Evolutionary conservation across 2,329 filamentous ascomycete species (phyloP), one percentile per base, ranked within the genome.

Genomic region (Aspergillus brasiliensis): DNA sequence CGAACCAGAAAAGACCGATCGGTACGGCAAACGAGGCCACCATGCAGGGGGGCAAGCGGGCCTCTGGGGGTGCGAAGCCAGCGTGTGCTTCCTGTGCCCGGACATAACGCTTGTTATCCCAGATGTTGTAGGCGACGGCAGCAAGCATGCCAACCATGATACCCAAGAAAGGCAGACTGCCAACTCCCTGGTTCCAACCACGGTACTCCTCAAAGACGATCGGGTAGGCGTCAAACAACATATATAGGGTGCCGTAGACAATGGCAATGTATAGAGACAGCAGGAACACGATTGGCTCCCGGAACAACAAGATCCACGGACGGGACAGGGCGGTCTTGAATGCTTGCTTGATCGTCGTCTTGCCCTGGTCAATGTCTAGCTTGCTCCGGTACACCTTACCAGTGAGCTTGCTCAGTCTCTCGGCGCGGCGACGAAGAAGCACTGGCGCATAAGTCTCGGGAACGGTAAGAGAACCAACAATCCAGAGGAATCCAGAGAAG

Each of bases 21-120:
- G 86, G 85, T 40, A 88, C 77, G n/a, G 75, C 72, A 21, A 84
- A 74, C 56, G 77, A 79, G 31, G 81, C 81, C 3, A 82, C 61
- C 60, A 83, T 80, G 47, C 76, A 78, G 5, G 82, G 79, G 2
- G 82, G 81, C 2, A 86, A 71, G 51, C 82, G 83, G 40, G 81
- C 82, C 73, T 87, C 85, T 0, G 86, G 86, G n/a, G 86, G 82
- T 8, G 85, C 85, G 59, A 86, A 83, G 5, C 87, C 87, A 2
- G 76, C 78, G 17, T 82, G 66, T 25, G 78, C 75, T 19, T 79
- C 75, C 11, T 78, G 74, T 25, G 81, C 73, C 58, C 69, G 69
- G 23, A 73, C 57, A 54, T 77, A 78, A n/a, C 77, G 74, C 47
- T 69, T 73, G 62, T 80, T 80, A 62, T 80, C 77, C 23, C 65